Conservation (phyloP, 164 flowering plant species). For the Aristolochia californica region DNA sequence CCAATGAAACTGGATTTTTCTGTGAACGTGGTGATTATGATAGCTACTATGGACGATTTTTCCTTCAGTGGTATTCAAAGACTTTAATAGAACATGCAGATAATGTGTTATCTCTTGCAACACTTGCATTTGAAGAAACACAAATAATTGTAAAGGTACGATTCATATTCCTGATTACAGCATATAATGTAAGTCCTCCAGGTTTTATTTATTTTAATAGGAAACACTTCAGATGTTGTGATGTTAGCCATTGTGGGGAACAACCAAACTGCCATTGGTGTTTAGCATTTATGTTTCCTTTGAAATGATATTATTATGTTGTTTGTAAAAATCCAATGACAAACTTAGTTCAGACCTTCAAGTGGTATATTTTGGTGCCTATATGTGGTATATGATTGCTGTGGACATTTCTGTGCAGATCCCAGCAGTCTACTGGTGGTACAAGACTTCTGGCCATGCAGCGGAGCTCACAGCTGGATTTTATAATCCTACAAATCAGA, state of each 20-base stretch:
- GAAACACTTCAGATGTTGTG: too few relatives aligned
- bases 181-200: too few relatives aligned
- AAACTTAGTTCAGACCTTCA: too few relatives aligned
- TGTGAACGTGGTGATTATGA: slow-evolving; percentile 92
- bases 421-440: slow-evolving; percentile 90
- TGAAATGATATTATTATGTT: too few relatives aligned
- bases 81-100: slow-evolving; percentile 73
- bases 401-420: slow-evolving; percentile 37
- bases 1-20: slow-evolving; percentile 84
- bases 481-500: slow-evolving; percentile 67
- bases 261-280: too few relatives aligned
- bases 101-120: slow-evolving; percentile 69
- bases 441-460: slow-evolving; percentile 84
- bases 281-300: too few relatives aligned
- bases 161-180: background rate
- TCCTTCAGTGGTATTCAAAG: slow-evolving; percentile 80
- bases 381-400: background rate
- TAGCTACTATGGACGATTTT: slow-evolving; percentile 85
- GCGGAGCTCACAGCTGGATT: slow-evolving; percentile 89
- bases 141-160: slow-evolving; percentile 64
- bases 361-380: background rate
- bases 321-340: too few relatives aligned
- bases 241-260: too few relatives aligned
- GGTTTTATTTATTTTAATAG: too few relatives aligned
- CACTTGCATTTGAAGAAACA: slow-evolving; percentile 72